phyloP scores from a whole-genome alignment of 768 basidiomycete species.

The Neoboletus magnificus region DNA sequence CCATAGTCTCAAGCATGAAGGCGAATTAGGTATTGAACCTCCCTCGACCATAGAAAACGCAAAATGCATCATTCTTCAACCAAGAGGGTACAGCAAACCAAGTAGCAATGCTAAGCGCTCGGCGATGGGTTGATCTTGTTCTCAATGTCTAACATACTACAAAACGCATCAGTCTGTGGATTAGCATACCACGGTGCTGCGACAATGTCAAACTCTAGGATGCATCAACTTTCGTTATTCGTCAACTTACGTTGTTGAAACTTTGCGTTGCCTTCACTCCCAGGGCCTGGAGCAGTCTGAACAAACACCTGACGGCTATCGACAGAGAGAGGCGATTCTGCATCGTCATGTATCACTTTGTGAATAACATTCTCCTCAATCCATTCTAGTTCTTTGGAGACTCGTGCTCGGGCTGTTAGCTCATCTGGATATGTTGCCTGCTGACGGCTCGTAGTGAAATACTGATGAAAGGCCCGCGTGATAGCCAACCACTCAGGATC shows the following conservation, averaged over 20 bases:
- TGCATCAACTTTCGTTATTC: neutral
- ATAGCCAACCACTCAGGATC: conserved; percentile 96
- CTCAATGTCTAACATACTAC: conserved; percentile 70
- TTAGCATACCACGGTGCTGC: conserved; percentile 78
- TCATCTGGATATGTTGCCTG: conserved; percentile 61
- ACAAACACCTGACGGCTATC: conserved; percentile 63
- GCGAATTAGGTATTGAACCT: neutral
- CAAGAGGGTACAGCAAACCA: neutral
- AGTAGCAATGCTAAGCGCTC: neutral
- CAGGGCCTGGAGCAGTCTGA: conserved; percentile 59
- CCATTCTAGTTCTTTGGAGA: conserved; percentile 65
- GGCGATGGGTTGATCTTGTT: conserved; percentile 44
- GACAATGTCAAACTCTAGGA: conserved; percentile 2
- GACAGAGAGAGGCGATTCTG: conserved; percentile 40
- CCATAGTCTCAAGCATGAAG: too few species aligned
- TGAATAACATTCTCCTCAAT: conserved; percentile 53
- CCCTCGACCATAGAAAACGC: too few species aligned
- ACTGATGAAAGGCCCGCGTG: conserved; percentile 79
- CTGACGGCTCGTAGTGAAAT: conserved; percentile 51
- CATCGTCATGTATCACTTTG: neutral
- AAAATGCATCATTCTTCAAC: neutral
- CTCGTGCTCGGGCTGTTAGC: conserved; percentile 46
- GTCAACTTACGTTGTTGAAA: conserved; percentile 37
- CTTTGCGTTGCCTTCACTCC: conserved; percentile 38
- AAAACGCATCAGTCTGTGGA: conserved; percentile 87